phyloP scores from a whole-genome alignment of 345 rosid species.

The Noccaea bulbosa region DNA sequence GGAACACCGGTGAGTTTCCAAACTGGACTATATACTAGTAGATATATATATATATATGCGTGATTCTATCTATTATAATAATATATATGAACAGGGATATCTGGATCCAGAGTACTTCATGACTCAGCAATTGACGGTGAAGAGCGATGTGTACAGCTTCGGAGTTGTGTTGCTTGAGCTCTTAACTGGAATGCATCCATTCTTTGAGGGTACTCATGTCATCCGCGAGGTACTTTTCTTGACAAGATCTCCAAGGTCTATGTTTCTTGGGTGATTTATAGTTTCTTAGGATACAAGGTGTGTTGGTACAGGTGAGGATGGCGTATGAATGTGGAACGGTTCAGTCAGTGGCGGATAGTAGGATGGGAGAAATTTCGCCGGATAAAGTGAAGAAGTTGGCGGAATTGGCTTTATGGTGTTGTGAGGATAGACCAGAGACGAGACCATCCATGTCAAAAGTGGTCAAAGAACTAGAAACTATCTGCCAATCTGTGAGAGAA shows the following conservation, averaged over 20 bases:
- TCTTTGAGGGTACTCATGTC: conserved; percentile 81
- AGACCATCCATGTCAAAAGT: conserved; percentile 68
- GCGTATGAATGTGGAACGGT: conserved; percentile 58
- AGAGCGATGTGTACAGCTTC: conserved; percentile 90
- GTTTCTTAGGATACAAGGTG: conserved; percentile 6
- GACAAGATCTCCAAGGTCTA: not conserved
- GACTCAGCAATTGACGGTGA: conserved; percentile 81
- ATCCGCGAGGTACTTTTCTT: conserved; percentile 69
- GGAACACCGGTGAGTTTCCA: conserved; percentile 67
- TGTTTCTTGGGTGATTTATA: not conserved
- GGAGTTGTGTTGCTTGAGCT: conserved; percentile 89
- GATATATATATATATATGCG: no score
- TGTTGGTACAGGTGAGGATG: conserved; percentile 54
- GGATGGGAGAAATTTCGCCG: conserved; percentile 70
- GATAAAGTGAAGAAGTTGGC: conserved; percentile 67
- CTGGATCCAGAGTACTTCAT: conserved; percentile 89
- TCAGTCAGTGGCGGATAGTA: conserved; percentile 61
- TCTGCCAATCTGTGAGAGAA: conserved; percentile 41
- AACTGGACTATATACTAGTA: not conserved
- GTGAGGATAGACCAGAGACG: conserved; percentile 63
- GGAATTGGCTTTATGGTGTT: conserved; percentile 63
- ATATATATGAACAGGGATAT: conserved; percentile 71
- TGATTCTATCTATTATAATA: no score
- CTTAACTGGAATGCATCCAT: conserved; percentile 83
- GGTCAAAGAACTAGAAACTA: conserved; percentile 65